Evolutionary conservation across 2,329 filamentous ascomycete species (phyloP), one percentile per base, ranked within the genome.

Genomic region (Aspergillus sp.): DNA sequence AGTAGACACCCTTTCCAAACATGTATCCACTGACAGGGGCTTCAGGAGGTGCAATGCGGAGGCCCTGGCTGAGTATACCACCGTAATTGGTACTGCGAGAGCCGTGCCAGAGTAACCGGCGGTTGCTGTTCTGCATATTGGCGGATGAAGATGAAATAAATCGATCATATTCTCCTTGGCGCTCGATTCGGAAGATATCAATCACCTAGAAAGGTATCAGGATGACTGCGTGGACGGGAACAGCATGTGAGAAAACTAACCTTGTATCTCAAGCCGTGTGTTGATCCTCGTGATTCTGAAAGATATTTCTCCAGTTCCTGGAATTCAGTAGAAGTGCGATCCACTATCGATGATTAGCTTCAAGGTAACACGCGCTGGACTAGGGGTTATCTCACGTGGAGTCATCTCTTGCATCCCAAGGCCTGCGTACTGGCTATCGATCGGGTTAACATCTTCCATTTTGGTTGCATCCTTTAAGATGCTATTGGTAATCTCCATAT

Each of bases 1-100:
- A 83, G 70, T 96, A 96, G 47, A 96, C 89, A 45, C 91, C 91
- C 73, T 96, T 96, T 57, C 89, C 91, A 64, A 96, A 96, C 89
- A 93, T 93, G 77, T 93, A 92, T 1, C 90, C 90, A 4, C 81
- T 84, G 0, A 87, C 87, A 0, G 91, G 92, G 0, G 91, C 91
- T 72, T 96, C 78, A 1, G 77, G 77, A 0, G 92, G 92, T 6
- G 92, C 92, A 63, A 96, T 96, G n/a, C 91, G 89, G 6, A 96
- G 83, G 63, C 92, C 92, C 73, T 96, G 90, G 57, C 87, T 89
- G 43, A 96, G 84, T 58, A 96, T 96, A 68, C 91, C 92, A 68
- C 89, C 91, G 64, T 88, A 96, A 72, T 96, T 96, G 52, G 90
- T 95, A 33, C 82, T 84, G 35, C 91, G 87, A 15, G 90, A 93